Percentiles rank a stretch among this genome's conserved stretches.
Conservation (phyloP, 257 asterid genomes). For the Agastache rugosa region DNA sequence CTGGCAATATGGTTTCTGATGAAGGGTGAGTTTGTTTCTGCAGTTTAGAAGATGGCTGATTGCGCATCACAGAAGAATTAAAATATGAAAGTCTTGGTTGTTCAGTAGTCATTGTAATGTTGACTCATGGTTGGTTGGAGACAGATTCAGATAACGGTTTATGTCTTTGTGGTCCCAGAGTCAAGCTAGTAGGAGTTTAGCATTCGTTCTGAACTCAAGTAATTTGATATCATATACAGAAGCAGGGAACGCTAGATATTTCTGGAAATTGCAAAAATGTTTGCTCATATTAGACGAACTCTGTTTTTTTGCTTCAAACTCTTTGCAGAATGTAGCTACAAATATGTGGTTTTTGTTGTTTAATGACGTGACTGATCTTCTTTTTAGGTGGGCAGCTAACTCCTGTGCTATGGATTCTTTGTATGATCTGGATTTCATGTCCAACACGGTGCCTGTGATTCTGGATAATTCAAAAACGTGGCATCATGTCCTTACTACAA, state of each 20-base stretch:
- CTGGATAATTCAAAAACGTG: constrained; percentile 85
- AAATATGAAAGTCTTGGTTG: background rate
- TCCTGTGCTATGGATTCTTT: constrained; percentile 82
- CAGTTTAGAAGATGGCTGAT: constrained; percentile 16
- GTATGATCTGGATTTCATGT: constrained; percentile 81
- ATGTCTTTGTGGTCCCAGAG: constrained; percentile 1
- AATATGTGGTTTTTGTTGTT: background rate
- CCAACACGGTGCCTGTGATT: constrained; percentile 76
- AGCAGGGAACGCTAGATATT: background rate
- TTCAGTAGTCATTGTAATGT: constrained; percentile 1
- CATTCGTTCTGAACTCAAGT: background rate
- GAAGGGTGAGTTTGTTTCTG: constrained; percentile 59
- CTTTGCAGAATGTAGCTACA: constrained; percentile 20
- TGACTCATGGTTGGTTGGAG: background rate
- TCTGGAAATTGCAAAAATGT: background rate
- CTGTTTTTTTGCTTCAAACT: constrained; percentile 18
- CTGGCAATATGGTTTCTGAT: constrained; percentile 55
- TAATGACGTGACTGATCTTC: constrained; percentile 27
- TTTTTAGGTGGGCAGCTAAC: constrained; percentile 74
- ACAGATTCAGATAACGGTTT: constrained; percentile 10
- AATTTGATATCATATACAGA: constrained; percentile 6
- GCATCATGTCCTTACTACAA: constrained; percentile 82
- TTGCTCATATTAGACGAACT: background rate
- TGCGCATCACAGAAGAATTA: background rate
- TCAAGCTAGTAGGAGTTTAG: background rate